Base-by-base conservation (phyloP, 495 filamentous ascomycete species). In the Glarea lozoyensis region DNA sequence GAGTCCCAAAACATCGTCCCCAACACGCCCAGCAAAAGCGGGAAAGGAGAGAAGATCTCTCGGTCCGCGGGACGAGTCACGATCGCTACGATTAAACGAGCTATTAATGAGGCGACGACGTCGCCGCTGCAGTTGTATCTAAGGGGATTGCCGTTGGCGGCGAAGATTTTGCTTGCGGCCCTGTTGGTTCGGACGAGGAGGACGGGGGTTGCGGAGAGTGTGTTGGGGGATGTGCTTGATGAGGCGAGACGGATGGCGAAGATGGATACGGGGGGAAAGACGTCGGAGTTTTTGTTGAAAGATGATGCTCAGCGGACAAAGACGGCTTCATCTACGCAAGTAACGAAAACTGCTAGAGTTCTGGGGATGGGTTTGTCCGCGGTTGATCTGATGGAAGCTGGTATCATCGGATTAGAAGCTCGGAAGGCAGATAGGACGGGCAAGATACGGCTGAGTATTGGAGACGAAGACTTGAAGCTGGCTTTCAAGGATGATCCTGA, bases 101-200 rank as follows among this genome's bases (percentile, higher is more conserved):
- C 92, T 13, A 97, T 99, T 59, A 81, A 82, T 54, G 93, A 99
- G 65, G 88, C 89, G 0, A 97, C 92, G 1, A 87, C 82, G 1
- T 94, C 82, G 46, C 90, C 93, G 1, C 65, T 99, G 31, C 90
- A 96, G 56, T 83, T 85, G 59, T 88, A 84, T 44, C 74, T 99
- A 19, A 81, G 86, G 33, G 69, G 76, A 10, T 75, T 95, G 11
- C 85, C 93, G 2, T 74, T 95, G 22, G 70, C 82, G 10, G 75
- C 81, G 3, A 95, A 95, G 47, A 64, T 97, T 20, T 83, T 95
- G 47, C 75, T 99, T 10, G 78, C 87, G 1, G 84, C 88, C 3
- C 63, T 97, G 5, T 54, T 94, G 11, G 76, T 82, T 19, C 76
- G 86, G 11, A 79, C 83, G n/a, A 72, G 86, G 30, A 66, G 90